Evolutionary conservation across 495 filamentous ascomycete species (phyloP).

Genomic region (Trichoderma reesei): DNA sequence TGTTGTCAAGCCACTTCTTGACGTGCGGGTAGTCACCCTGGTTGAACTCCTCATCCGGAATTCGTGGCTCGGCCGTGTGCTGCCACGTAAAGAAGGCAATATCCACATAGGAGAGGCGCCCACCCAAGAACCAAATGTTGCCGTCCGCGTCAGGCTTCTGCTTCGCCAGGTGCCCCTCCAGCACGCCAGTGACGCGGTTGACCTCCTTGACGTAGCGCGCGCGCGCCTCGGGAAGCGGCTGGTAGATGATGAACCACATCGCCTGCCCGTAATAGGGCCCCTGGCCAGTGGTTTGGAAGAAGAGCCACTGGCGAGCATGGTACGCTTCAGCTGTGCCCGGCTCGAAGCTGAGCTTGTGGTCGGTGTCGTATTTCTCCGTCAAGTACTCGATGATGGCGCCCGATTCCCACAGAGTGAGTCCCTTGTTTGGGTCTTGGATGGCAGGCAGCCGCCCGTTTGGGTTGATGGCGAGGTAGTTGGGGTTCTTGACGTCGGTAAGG

Average conservation of each 20-base stretch:
- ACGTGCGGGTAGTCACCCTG: slow-evolving; percentile 23
- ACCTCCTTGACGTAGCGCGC: slow-evolving; percentile 54
- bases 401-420: slow-evolving; percentile 58
- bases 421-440: slow-evolving; percentile 60
- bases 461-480: slow-evolving; percentile 48
- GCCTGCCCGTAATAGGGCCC: slow-evolving; percentile 58
- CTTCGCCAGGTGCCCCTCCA: slow-evolving; percentile 41
- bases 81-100: slow-evolving; percentile 50
- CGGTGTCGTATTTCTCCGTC: slow-evolving; percentile 58
- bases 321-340: slow-evolving; percentile 38
- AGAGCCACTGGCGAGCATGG: slow-evolving; percentile 53
- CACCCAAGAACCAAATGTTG: slow-evolving; percentile 45
- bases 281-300: slow-evolving; percentile 60
- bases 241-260: slow-evolving; percentile 36
- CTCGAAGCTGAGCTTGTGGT: slow-evolving; percentile 47
- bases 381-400: slow-evolving; percentile 68
- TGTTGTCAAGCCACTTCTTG: slow-evolving; percentile 27
- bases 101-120: slow-evolving; percentile 50
- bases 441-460: slow-evolving; percentile 61
- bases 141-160: slow-evolving; percentile 33
- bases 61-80: slow-evolving; percentile 14
- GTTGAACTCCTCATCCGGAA: slow-evolving; percentile 15
- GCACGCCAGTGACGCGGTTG: slow-evolving; percentile 47
- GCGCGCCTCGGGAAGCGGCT: slow-evolving; percentile 45
- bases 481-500: slow-evolving; percentile 47